phyloP scores from a whole-genome alignment of 768 basidiomycete genomes.

The Auriculariales sp. region DNA sequence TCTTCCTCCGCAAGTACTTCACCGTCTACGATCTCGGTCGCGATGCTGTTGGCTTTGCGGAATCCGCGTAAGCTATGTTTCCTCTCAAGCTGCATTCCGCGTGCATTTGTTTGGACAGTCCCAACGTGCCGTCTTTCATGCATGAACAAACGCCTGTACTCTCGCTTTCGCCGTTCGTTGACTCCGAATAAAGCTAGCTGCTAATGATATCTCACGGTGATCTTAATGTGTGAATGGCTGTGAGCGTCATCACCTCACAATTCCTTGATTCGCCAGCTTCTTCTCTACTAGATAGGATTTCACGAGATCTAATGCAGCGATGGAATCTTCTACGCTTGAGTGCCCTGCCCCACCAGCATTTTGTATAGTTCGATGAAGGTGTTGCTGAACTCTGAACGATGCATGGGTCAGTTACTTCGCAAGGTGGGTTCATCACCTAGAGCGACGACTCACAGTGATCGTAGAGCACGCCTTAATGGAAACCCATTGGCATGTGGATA shows the following conservation, averaged over 20 bases:
- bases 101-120: no score
- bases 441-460: constrained; percentile 49
- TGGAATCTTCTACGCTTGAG: constrained; percentile 81
- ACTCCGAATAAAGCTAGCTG: no score
- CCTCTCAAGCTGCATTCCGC: no score
- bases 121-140: no score
- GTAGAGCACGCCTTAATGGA: constrained; percentile 64
- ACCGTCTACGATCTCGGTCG: constrained; percentile 77
- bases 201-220: no score
- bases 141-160: no score
- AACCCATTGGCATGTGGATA: constrained; percentile 75
- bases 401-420: neutral
- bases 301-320: constrained; percentile 78
- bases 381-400: constrained; percentile 57
- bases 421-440: neutral
- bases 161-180: no score
- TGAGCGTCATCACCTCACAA: no score
- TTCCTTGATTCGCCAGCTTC: no score
- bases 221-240: no score
- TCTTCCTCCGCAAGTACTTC: constrained; percentile 82
- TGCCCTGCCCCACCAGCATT: constrained; percentile 67
- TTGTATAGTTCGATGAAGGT: constrained; percentile 72
- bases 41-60: constrained; percentile 76
- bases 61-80: no score
- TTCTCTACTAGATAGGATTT: constrained; percentile 65